Conservation (phyloP, 352 stramenopile genomes). For the Globisporangium recalcitrans region DNA sequence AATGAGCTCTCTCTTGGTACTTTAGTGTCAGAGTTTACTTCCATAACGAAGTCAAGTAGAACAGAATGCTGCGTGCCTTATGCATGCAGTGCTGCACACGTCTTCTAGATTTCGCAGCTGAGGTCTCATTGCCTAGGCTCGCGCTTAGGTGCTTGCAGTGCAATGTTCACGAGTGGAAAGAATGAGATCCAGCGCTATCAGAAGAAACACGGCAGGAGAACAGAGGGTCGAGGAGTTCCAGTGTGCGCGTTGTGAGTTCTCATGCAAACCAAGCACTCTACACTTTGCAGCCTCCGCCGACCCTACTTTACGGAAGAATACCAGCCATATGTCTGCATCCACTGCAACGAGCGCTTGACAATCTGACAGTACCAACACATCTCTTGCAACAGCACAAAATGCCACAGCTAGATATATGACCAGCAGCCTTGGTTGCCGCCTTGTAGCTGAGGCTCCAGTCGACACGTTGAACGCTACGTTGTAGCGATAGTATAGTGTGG, state of each 20-base stretch:
- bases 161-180: neutral
- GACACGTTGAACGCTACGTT: neutral
- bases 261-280: neutral
- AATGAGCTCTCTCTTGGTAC: neutral
- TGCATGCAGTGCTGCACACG: neutral
- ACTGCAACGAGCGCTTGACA: too few species aligned
- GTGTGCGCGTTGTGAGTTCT: neutral
- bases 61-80: neutral
- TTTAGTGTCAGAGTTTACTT: neutral
- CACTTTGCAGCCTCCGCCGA: too few species aligned
- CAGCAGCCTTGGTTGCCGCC: neutral
- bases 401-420: too few species aligned
- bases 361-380: too few species aligned
- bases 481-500: too few species aligned
- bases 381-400: too few species aligned
- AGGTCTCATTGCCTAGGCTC: neutral
- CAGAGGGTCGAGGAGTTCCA: neutral
- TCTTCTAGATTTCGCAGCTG: neutral
- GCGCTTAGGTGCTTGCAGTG: neutral
- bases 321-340: too few species aligned
- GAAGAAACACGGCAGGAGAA: neutral
- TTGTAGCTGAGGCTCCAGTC: neutral
- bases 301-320: too few species aligned
- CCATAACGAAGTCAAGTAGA: too few species aligned
- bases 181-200: neutral